Base-by-base conservation (phyloP, 2,329 filamentous ascomycete species). In the Leptosphaerulina australis region DNA sequence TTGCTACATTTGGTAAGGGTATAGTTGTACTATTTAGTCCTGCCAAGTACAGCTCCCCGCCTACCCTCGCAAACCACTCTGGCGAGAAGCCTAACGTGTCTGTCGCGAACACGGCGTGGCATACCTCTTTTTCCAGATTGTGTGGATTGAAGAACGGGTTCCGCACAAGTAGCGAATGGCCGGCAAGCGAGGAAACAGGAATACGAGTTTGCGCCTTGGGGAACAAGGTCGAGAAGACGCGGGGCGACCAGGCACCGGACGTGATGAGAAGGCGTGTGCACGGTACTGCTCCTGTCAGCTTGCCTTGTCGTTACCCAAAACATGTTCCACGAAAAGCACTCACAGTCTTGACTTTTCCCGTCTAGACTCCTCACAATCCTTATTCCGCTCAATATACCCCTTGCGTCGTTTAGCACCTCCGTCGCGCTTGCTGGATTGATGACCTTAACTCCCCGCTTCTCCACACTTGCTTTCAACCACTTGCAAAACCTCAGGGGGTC, bases 21-120 rank as follows among this genome's bases (percentile, higher is more conserved):
- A 88, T 78, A 0, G 64, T 68, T 0, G 80, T 74, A 26, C 80
- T 83, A 66, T 93, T 92, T 28, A 92, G 68, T 0, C 89, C 89
- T 0, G 86, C 87, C 25, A 93, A 74, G 69, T 90, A 93, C 15
- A 93, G 82, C 47, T 90, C 82, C 0, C 84, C 86, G 7, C 83
- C 83, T 3, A 81, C 63, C 9, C 89, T 78, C 1, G 84, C 84
- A 69, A 90, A 91, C 9, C 89, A 76, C 69, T 92, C 89, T 0
- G 88, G 87, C 2, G 83, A 84, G 70, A 87, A 90, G 0, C 78
- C 79, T 2, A 73, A 62, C 1, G 74, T 75, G 48, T 83, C 79
- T 3, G 81, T 82, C 2, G 84, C 84, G 64, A 90, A 92, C 2
- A 93, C 72, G 1, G 88, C 85, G 67, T 91, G 85, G 65, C 84